Evolutionary conservation across 768 basidiomycete genomes (phyloP).

Genomic region (Clavulina sp.): DNA sequence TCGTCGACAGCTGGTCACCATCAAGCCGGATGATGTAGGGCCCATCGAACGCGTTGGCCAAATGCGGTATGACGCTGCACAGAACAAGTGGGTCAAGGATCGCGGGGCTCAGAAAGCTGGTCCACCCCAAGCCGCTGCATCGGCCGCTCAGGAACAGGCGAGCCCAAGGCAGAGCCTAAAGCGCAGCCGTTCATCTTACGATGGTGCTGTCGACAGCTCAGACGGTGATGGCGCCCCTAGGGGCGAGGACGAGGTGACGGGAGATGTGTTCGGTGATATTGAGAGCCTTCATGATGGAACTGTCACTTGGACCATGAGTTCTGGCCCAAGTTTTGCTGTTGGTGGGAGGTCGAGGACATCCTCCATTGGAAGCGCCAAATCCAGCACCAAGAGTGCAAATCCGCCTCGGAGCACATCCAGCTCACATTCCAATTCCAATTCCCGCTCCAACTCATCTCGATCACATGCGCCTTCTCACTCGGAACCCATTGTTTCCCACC

Average conservation of each 20-base stretch:
- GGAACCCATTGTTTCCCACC: no score
- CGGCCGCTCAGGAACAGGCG: slow-evolving; percentile 18
- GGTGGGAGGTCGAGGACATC: slow-evolving; percentile 13
- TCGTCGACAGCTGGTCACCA: slow-evolving; percentile 50
- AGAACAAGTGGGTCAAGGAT: slow-evolving; percentile 74
- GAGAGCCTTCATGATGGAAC: slow-evolving; percentile 75
- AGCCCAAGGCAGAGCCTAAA: no score
- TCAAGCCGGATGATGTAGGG: slow-evolving; percentile 60
- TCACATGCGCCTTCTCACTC: no score
- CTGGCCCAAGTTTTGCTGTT: neutral
- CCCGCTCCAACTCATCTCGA: no score
- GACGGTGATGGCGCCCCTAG: slow-evolving; percentile 19
- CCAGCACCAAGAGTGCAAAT: slow-evolving; percentile 9
- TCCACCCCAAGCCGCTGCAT: no score
- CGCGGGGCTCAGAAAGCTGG: slow-evolving; percentile 18
- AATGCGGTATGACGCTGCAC: slow-evolving; percentile 72
- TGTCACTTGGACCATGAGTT: slow-evolving; percentile 7
- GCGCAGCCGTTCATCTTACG: no score
- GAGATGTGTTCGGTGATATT: slow-evolving; percentile 85
- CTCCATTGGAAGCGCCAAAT: neutral
- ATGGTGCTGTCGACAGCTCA: no score
- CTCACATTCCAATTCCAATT: no score
- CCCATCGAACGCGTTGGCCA: slow-evolving; percentile 57
- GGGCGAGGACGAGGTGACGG: slow-evolving; percentile 35
- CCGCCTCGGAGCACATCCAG: no score